These are phyloP conservation scores for Microthlaspi erraticum DNA, from an alignment of 345 rosid species.

Conservation along the genomic window DNA sequence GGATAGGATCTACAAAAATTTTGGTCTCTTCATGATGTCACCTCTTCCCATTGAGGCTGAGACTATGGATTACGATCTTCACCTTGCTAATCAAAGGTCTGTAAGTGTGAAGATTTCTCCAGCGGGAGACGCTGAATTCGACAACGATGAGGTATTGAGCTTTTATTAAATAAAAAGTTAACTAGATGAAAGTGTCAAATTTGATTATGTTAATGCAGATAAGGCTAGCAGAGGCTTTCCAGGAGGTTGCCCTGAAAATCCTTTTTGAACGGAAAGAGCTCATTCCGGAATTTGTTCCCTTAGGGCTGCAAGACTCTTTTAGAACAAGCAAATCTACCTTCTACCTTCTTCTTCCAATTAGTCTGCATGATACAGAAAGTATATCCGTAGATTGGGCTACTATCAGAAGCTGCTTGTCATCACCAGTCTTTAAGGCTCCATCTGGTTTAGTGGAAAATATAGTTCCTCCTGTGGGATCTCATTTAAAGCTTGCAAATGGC, in stretches of 20 bases:
- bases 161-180: constrained; percentile 15
- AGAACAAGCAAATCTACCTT: constrained; percentile 56
- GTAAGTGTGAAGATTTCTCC: constrained; percentile 69
- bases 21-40: constrained; percentile 77
- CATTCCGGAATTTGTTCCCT: constrained; percentile 55
- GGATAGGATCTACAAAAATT: constrained; percentile 76
- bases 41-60: constrained; percentile 85
- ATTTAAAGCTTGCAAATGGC: constrained; percentile 73
- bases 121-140: constrained; percentile 50
- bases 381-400: constrained; percentile 68
- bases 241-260: constrained; percentile 79
- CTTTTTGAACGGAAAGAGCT: constrained; percentile 70
- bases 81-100: constrained; percentile 80
- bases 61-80: constrained; percentile 77
- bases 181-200: constrained; percentile 22
- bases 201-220: constrained; percentile 56
- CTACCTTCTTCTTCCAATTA: constrained; percentile 85
- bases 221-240: constrained; percentile 62
- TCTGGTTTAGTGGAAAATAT: constrained; percentile 39
- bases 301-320: constrained; percentile 53
- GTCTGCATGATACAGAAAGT: constrained; percentile 41
- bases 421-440: constrained; percentile 70
- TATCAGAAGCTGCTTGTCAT: constrained; percentile 70
- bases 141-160: constrained; percentile 61
- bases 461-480: constrained; percentile 38